Conservation (phyloP, 2,329 filamentous ascomycete genomes). For the Thelonectria discophora region DNA sequence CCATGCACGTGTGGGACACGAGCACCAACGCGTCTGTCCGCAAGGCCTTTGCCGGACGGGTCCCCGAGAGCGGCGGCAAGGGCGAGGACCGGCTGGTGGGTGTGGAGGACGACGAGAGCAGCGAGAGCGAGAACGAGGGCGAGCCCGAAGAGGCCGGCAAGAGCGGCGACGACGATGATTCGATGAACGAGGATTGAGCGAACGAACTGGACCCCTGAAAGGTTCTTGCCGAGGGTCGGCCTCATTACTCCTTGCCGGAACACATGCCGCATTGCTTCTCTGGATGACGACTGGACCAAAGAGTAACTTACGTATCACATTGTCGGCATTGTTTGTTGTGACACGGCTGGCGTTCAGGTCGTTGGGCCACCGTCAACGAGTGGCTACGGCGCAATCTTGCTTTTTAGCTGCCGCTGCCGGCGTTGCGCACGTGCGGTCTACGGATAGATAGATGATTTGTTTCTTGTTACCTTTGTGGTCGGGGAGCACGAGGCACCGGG, state of each 20-base stretch:
- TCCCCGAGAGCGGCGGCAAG: slow-evolving; percentile 64
- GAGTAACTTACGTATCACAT: slow-evolving; percentile 9
- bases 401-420: slow-evolving; percentile 8
- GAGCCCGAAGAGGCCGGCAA: slow-evolving; percentile 61
- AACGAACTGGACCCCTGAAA: slow-evolving; percentile 13
- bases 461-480: not conserved
- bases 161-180: slow-evolving; percentile 35
- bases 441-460: not conserved
- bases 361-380: not conserved
- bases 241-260: slow-evolving; percentile 1
- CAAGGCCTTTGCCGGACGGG: slow-evolving; percentile 78
- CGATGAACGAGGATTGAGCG: slow-evolving; percentile 65
- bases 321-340: not conserved
- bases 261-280: not conserved
- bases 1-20: slow-evolving; percentile 95
- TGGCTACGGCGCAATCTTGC: slow-evolving; percentile 6
- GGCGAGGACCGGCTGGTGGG: slow-evolving; percentile 82
- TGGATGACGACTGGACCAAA: not conserved
- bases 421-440: slow-evolving; percentile 8
- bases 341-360: slow-evolving; percentile 3
- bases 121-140: slow-evolving; percentile 68
- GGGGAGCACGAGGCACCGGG: not conserved
- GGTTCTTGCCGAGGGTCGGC: slow-evolving; percentile 10
- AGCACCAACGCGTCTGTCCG: slow-evolving; percentile 90
- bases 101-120: slow-evolving; percentile 73